A percentile compares a stretch with the other conserved stretches of the same genome.
Evolutionary conservation across 768 basidiomycete genomes (phyloP).

Genomic region (Russula virescens): DNA sequence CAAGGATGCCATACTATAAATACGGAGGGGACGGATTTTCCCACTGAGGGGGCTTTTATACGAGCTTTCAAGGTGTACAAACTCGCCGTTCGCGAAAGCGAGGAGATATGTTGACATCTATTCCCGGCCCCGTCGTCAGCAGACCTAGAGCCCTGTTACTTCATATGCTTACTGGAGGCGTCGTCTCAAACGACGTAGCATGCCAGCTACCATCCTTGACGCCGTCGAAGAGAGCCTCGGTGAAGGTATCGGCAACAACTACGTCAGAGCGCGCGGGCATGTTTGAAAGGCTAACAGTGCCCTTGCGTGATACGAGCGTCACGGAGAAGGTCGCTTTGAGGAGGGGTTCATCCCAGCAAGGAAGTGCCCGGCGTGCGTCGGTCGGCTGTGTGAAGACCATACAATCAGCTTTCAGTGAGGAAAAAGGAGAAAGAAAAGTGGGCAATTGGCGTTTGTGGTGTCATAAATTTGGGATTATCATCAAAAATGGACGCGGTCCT

Average conservation of each 20-base stretch:
- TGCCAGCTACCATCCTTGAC: conserved; percentile 56
- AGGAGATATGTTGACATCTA: conserved; percentile 86
- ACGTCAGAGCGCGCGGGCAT: conserved; percentile 65
- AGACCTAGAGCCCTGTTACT: not conserved
- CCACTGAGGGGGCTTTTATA: conserved; percentile 78
- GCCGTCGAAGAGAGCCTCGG: conserved; percentile 21
- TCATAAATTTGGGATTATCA: not conserved
- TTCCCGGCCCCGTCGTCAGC: not conserved
- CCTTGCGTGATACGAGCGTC: conserved; percentile 71
- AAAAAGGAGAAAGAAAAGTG: not conserved
- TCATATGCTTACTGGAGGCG: conserved; percentile 50
- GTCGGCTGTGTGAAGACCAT: conserved; percentile 53
- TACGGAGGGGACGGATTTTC: conserved; percentile 72
- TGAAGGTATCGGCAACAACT: conserved; percentile 32
- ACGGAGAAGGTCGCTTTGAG: conserved; percentile 80
- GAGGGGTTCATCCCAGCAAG: conserved; percentile 91
- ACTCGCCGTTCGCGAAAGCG: conserved; percentile 79
- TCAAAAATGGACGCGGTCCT: not conserved
- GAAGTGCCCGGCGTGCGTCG: conserved; percentile 75
- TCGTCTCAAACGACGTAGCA: conserved; percentile 71
- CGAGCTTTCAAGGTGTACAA: conserved; percentile 64
- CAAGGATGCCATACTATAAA: conserved; percentile 55
- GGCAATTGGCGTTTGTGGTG: not conserved
- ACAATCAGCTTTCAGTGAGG: not conserved
- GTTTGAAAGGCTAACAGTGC: conserved; percentile 78